A percentile compares a stretch with the other conserved stretches of the same genome.
These are phyloP conservation scores for Arthroderma uncinatum DNA, from an alignment of 2,329 filamentous ascomycete species.

Conservation along the genomic window DNA sequence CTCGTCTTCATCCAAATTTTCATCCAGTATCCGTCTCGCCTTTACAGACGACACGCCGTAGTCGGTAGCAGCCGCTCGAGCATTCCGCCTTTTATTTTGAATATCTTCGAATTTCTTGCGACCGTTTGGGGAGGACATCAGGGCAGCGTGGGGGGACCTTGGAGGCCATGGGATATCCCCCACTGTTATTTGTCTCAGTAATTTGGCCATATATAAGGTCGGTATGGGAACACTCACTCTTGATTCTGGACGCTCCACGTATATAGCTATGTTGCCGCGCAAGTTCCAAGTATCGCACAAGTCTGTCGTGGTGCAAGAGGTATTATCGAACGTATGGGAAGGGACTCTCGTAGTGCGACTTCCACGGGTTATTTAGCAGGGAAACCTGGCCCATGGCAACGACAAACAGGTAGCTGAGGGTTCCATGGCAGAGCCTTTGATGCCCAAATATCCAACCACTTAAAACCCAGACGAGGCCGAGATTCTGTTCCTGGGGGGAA, in stretches of 20 bases:
- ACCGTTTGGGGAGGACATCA: constrained; percentile 63
- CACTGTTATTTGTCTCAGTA: constrained; percentile 12
- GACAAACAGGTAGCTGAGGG: not conserved
- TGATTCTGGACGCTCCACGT: not conserved
- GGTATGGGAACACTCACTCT: not conserved
- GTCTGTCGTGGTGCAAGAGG: not conserved
- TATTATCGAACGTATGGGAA: not conserved
- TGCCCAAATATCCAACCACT: not conserved
- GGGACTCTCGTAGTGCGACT: not conserved
- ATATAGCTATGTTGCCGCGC: not conserved
- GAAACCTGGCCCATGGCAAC: not conserved
- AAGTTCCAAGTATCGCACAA: not conserved
- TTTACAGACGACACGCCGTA: constrained; percentile 14
- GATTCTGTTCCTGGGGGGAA: not conserved
- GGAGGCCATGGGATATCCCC: constrained; percentile 44
- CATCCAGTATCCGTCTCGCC: constrained; percentile 13
- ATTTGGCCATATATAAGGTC: not conserved
- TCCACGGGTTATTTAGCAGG: not conserved
- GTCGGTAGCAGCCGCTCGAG: constrained; percentile 37
- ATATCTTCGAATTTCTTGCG: constrained; percentile 62
- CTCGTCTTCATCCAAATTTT: constrained; percentile 20
- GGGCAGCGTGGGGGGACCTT: constrained; percentile 50
- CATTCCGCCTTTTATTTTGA: constrained; percentile 55
- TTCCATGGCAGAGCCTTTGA: not conserved
- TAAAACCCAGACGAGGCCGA: not conserved